A percentile compares a stretch with the other conserved stretches of the same genome.
Evolutionary conservation across 179 eudicot genomes (phyloP).

Genomic region (Amaranthus tricolor): DNA sequence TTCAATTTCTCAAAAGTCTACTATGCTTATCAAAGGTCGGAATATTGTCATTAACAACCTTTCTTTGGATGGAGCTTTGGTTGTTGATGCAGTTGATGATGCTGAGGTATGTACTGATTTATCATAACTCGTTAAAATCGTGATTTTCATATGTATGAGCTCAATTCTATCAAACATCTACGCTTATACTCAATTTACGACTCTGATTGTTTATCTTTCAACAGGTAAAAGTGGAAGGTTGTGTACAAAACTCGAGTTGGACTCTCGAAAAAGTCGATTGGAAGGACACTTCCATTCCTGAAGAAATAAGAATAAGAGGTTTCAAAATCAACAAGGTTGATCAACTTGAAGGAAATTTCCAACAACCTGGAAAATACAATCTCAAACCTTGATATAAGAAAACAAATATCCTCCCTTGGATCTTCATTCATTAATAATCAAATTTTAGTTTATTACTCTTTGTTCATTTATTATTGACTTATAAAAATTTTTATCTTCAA

Average conservation of each 20-base stretch:
- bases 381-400: slow-evolving; percentile 45
- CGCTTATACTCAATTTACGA: not conserved
- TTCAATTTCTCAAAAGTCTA: slow-evolving; percentile 68
- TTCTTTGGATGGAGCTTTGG: slow-evolving; percentile 80
- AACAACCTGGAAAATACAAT: slow-evolving; percentile 57
- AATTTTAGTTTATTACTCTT: no score
- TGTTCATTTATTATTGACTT: no score
- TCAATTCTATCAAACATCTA: not conserved
- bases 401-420: no score
- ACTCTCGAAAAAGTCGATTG: slow-evolving; percentile 62
- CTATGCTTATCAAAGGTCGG: slow-evolving; percentile 72
- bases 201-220: not conserved
- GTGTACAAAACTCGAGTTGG: slow-evolving; percentile 82
- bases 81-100: slow-evolving; percentile 58
- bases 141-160: not conserved
- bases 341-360: slow-evolving; percentile 69
- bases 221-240: slow-evolving; percentile 79
- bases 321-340: slow-evolving; percentile 72
- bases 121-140: not conserved
- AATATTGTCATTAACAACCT: slow-evolving; percentile 63
- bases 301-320: slow-evolving; percentile 85
- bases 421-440: no score
- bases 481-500: no score
- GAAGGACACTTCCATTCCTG: slow-evolving; percentile 61
- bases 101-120: slow-evolving; percentile 64